These are phyloP conservation scores for Ogataea trehaloabstinens DNA, from an alignment of 805 yeast genomes.

Conservation along the genomic window DNA sequence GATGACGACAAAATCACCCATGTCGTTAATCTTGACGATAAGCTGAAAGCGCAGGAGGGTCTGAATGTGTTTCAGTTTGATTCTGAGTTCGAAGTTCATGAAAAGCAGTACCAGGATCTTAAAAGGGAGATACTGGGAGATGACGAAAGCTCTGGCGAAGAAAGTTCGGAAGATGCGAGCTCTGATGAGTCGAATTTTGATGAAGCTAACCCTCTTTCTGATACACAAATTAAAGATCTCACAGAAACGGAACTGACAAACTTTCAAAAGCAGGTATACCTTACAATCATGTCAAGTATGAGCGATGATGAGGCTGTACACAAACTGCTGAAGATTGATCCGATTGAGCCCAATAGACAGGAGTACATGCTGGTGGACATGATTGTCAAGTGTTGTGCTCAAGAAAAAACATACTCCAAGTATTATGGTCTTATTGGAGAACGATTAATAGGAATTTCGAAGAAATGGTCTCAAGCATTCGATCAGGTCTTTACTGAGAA, in stretches of 20 bases:
- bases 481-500: slow-evolving; percentile 49
- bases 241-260: slow-evolving; percentile 63
- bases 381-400: slow-evolving; percentile 76
- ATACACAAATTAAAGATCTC: slow-evolving; percentile 53
- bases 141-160: slow-evolving; percentile 16
- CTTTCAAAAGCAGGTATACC: slow-evolving; percentile 73
- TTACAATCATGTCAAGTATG: slow-evolving; percentile 85
- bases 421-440: slow-evolving; percentile 78
- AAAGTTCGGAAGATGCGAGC: slow-evolving; percentile 14
- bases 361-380: slow-evolving; percentile 63
- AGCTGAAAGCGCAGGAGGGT: slow-evolving; percentile 42
- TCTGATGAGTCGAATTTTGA: slow-evolving; percentile 26
- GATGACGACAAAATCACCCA: slow-evolving; percentile 62
- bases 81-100: slow-evolving; percentile 47
- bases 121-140: slow-evolving; percentile 45
- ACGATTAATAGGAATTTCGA: slow-evolving; percentile 50
- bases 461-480: slow-evolving; percentile 59
- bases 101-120: slow-evolving; percentile 44
- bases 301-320: slow-evolving; percentile 92
- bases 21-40: slow-evolving; percentile 51
- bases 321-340: slow-evolving; percentile 57
- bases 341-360: slow-evolving; percentile 38
- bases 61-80: slow-evolving; percentile 53
- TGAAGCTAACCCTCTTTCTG: slow-evolving; percentile 20
- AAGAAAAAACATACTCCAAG: slow-evolving; percentile 83